Conservation (phyloP, 139 green algal genomes). For the Haematococcus sp. region DNA sequence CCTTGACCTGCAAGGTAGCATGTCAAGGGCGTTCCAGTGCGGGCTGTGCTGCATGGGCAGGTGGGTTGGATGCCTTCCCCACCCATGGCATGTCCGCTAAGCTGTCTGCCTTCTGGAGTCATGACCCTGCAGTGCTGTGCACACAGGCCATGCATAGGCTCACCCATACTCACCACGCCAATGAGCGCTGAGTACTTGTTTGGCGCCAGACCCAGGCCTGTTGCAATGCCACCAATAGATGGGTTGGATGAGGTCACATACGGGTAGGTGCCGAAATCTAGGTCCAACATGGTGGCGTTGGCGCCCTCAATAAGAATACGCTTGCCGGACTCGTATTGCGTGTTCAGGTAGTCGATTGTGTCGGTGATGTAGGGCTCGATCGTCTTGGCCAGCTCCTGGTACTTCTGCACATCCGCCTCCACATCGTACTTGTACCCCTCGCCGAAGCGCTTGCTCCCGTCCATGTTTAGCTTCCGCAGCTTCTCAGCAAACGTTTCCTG, state of each 20-base stretch:
- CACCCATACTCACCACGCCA: constrained; percentile 90
- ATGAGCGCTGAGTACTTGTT: constrained; percentile 85
- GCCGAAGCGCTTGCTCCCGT: constrained; percentile 76
- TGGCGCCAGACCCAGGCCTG: constrained; percentile 91
- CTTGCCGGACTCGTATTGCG: constrained; percentile 60
- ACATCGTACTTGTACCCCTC: constrained; percentile 76
- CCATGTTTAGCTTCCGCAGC: constrained; percentile 65
- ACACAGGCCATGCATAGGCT: no score
- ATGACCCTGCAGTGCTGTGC: not conserved
- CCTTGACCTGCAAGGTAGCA: constrained; percentile 82
- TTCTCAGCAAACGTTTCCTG: constrained; percentile 66
- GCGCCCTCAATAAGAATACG: constrained; percentile 96
- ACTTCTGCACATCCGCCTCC: constrained; percentile 81
- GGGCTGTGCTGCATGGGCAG: not conserved
- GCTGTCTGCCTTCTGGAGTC: no score
- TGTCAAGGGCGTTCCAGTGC: no score
- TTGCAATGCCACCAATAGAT: constrained; percentile 90
- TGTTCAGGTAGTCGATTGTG: constrained; percentile 81
- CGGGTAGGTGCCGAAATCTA: constrained; percentile 99
- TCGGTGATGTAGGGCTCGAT: constrained; percentile 83
- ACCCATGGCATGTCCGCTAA: no score
- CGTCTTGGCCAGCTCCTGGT: constrained; percentile 61
- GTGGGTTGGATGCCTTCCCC: not conserved
- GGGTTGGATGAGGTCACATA: constrained; percentile 98
- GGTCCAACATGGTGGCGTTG: constrained; percentile 98